Conservation (phyloP, 495 filamentous ascomycete species). For the Symbiotaphrina buchneri region DNA sequence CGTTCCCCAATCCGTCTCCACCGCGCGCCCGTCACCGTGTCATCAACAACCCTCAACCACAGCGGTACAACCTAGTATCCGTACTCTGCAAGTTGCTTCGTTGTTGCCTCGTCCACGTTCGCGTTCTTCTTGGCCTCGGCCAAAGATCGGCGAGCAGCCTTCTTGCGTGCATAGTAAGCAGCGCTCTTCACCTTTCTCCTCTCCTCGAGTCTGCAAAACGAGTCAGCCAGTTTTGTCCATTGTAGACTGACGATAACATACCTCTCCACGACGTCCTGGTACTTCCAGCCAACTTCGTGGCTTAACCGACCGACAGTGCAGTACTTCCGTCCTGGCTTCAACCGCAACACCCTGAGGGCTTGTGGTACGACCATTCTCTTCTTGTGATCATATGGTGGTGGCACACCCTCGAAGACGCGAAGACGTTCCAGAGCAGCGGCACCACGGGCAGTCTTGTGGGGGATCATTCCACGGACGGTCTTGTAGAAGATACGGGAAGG, state of each 20-base stretch:
- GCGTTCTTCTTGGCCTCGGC: constrained; percentile 80
- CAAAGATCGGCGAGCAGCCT: constrained; percentile 71
- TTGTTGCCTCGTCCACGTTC: constrained; percentile 54
- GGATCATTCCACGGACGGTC: constrained; percentile 98
- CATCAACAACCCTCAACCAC: constrained; percentile 1
- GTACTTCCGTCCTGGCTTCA: constrained; percentile 98
- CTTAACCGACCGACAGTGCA: constrained; percentile 93
- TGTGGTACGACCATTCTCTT: constrained; percentile 98
- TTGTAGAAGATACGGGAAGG: constrained; percentile 99
- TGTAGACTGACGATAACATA: constrained; percentile 23
- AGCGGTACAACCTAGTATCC: constrained; percentile 33
- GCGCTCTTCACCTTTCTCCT: constrained; percentile 95
- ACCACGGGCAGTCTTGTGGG: constrained; percentile 97
- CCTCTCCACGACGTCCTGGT: constrained; percentile 95
- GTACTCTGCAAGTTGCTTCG: constrained; percentile 44
- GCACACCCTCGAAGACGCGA: constrained; percentile 98
- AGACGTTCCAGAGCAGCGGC: constrained; percentile 90
- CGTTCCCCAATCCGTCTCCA: constrained; percentile 4
- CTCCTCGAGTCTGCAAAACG: constrained; percentile 67
- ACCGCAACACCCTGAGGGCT: constrained; percentile 78
- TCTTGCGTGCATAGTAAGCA: constrained; percentile 99
- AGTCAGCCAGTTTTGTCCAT: not conserved
- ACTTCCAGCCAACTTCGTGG: constrained; percentile 99
- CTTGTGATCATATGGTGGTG: constrained; percentile 97
- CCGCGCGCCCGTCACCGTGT: constrained; percentile 2